phyloP scores from a whole-genome alignment of 2,329 filamentous ascomycete genomes.

The Thielaviopsis cerberus region DNA sequence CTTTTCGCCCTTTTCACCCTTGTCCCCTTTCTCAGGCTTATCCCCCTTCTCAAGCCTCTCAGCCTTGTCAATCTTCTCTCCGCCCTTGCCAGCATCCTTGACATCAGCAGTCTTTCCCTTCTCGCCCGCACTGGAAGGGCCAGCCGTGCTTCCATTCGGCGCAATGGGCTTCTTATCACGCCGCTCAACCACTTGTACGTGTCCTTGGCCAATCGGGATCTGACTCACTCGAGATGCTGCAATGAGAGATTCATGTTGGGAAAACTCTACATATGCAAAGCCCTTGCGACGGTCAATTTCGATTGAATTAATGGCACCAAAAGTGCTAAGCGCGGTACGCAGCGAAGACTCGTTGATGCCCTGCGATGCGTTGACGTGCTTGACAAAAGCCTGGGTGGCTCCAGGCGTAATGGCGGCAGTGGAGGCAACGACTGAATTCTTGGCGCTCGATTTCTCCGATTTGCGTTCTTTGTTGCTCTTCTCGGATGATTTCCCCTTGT shows the following conservation, averaged over 20 bases:
- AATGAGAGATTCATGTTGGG: slow-evolving; percentile 48
- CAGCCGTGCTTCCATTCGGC: slow-evolving; percentile 2
- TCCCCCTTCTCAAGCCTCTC: background rate
- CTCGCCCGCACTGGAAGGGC: background rate
- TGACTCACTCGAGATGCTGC: slow-evolving; percentile 71
- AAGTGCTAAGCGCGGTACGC: slow-evolving; percentile 52
- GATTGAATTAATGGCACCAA: slow-evolving; percentile 58
- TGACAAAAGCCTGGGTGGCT: slow-evolving; percentile 53
- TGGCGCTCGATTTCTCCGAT: slow-evolving; percentile 15
- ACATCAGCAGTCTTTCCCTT: slow-evolving; percentile 14
- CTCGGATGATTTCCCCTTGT: slow-evolving; percentile 14
- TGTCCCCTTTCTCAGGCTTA: background rate
- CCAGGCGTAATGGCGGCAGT: slow-evolving; percentile 22
- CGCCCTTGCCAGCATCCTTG: background rate
- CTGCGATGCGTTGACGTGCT: slow-evolving; percentile 74
- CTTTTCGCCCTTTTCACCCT: slow-evolving; percentile 15
- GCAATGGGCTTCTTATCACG: slow-evolving; percentile 37
- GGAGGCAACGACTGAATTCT: slow-evolving; percentile 14
- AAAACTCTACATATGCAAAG: slow-evolving; percentile 84
- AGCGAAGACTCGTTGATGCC: slow-evolving; percentile 73
- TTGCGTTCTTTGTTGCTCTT: slow-evolving; percentile 18
- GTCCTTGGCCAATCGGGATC: slow-evolving; percentile 63
- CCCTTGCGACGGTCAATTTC: slow-evolving; percentile 92
- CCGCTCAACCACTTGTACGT: slow-evolving; percentile 70
- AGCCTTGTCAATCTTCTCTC: background rate